These are phyloP conservation scores for Schizopora paradoxa DNA, from an alignment of 1,284 basidiomycete genomes.

Conservation along the genomic window DNA sequence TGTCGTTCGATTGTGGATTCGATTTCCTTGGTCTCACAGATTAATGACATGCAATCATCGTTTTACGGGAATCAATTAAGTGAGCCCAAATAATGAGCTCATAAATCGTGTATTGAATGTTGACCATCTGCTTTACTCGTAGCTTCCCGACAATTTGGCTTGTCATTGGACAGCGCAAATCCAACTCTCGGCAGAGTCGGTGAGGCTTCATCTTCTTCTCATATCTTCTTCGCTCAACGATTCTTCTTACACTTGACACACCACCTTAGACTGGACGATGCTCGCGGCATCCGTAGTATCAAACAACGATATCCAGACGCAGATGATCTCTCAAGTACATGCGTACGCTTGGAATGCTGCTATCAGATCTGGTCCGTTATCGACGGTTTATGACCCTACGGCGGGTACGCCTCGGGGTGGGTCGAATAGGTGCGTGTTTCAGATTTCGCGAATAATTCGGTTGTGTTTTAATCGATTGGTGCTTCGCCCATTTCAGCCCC, in stretches of 20 bases:
- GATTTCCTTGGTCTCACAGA: not conserved
- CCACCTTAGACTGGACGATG: conserved; percentile 33
- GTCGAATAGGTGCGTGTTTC: conserved; percentile 23
- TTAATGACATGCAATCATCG: not conserved
- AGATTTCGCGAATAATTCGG: conserved; percentile 1
- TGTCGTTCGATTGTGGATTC: not conserved
- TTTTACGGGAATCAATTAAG: not conserved
- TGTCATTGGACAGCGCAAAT: conserved; percentile 23
- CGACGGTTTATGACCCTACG: conserved; percentile 26
- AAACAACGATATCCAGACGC: too few species aligned
- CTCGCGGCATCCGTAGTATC: conserved; percentile 31
- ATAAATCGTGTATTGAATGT: not conserved
- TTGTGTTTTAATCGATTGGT: conserved; percentile 2
- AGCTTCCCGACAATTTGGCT: conserved; percentile 21
- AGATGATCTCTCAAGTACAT: conserved; percentile 31
- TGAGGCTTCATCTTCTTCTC: conserved; percentile 24
- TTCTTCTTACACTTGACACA: not conserved
- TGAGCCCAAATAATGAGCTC: not conserved
- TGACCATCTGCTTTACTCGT: not conserved
- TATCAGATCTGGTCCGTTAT: conserved; percentile 22
- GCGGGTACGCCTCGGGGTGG: conserved; percentile 22
- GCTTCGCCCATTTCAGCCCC: conserved; percentile 23
- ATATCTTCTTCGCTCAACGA: conserved; percentile 8
- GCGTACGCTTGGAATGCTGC: conserved; percentile 22
- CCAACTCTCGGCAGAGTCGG: conserved; percentile 20